These are phyloP conservation scores for Coleophoma crateriformis DNA, from an alignment of 2,329 filamentous ascomycete genomes.

Conservation along the genomic window DNA sequence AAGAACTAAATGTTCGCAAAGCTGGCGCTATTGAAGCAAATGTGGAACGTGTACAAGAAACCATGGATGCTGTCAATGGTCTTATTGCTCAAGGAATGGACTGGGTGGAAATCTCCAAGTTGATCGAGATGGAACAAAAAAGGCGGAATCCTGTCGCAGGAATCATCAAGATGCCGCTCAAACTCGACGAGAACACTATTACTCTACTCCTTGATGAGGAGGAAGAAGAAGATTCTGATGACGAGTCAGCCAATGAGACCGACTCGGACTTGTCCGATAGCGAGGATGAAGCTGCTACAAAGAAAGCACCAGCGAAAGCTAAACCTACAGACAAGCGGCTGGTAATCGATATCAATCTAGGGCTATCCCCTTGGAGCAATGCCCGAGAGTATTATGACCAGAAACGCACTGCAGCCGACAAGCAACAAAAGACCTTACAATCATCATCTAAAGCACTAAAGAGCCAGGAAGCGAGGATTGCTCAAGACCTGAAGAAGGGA, in stretches of 20 bases:
- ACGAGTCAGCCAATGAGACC: constrained; percentile 52
- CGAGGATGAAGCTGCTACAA: constrained; percentile 40
- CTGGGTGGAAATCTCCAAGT: constrained; percentile 83
- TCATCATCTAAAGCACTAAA: constrained; percentile 81
- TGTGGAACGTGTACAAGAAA: constrained; percentile 84
- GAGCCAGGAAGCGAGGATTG: constrained; percentile 84
- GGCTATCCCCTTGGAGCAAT: constrained; percentile 79
- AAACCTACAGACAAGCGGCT: constrained; percentile 49
- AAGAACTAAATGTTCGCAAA: constrained; percentile 80
- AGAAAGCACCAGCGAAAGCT: constrained; percentile 26
- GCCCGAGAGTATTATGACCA: constrained; percentile 90
- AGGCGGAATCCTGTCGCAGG: constrained; percentile 79
- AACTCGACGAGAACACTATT: constrained; percentile 83
- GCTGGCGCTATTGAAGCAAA: constrained; percentile 90
- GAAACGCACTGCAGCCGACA: constrained; percentile 75
- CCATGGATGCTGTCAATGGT: constrained; percentile 85
- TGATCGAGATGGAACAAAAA: constrained; percentile 83
- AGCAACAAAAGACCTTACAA: constrained; percentile 79
- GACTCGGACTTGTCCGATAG: constrained; percentile 60
- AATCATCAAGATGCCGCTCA: constrained; percentile 81
- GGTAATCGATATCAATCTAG: constrained; percentile 78
- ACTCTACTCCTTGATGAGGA: constrained; percentile 71
- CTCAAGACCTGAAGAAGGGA: constrained; percentile 76
- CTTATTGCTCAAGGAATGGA: constrained; percentile 95
- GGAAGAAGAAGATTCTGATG: constrained; percentile 42